These are phyloP conservation scores for Calocera cornea DNA, from an alignment of 768 basidiomycete genomes.

Conservation along the genomic window DNA sequence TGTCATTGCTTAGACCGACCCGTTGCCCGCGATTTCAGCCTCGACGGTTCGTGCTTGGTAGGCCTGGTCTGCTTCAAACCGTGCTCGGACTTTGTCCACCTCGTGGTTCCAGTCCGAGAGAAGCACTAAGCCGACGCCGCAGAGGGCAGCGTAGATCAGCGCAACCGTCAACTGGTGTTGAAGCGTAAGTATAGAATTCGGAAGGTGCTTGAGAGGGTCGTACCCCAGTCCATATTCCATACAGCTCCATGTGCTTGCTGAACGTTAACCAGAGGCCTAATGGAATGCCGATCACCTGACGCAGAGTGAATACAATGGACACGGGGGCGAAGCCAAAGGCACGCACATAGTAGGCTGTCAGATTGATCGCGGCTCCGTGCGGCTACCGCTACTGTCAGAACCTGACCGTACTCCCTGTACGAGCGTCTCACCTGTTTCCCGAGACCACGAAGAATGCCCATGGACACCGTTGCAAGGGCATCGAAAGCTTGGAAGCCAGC, in stretches of 20 bases:
- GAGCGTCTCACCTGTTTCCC: conserved; percentile 48
- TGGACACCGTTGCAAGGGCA: conserved; percentile 49
- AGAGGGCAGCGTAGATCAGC: conserved; percentile 41
- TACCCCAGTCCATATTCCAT: conserved; percentile 77
- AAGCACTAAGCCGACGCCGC: conserved; percentile 42
- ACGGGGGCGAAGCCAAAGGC: not conserved
- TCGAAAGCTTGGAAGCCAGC: conserved; percentile 74
- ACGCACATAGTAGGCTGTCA: conserved; percentile 64
- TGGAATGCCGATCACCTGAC: conserved; percentile 44
- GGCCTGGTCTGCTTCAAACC: conserved; percentile 10
- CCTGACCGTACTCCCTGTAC: not conserved
- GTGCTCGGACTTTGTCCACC: conserved; percentile 42
- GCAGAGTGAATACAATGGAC: not conserved
- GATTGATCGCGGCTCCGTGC: conserved; percentile 63
- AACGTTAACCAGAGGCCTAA: conserved; percentile 70
- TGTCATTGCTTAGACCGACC: not conserved
- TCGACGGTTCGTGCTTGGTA: not conserved
- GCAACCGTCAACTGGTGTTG: conserved; percentile 33
- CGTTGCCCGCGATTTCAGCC: not conserved
- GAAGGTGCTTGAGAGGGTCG: not conserved
- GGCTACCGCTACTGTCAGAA: conserved; percentile 28
- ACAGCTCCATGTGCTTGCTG: conserved; percentile 38
- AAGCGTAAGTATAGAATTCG: not conserved
- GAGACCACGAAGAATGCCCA: conserved; percentile 67
- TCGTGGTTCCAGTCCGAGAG: conserved; percentile 57